A percentile compares a stretch with the other conserved stretches of the same genome.
Conservation (phyloP, 192 early-diverging fungal genomes). For the Phlyctochytrium bullatum region DNA sequence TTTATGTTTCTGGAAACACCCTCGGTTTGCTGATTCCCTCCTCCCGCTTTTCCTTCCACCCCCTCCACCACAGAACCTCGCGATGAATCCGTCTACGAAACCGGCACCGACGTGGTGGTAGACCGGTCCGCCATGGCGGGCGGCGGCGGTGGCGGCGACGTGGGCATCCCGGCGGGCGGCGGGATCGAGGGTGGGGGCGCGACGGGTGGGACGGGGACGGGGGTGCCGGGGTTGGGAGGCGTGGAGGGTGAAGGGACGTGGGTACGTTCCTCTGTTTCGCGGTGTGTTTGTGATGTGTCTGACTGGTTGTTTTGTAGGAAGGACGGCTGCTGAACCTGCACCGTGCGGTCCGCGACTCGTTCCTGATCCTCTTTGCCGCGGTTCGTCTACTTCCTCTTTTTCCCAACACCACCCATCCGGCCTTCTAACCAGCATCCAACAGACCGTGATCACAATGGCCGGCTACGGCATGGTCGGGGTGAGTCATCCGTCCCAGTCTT, state of each 20-base stretch:
- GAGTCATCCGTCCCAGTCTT: no score
- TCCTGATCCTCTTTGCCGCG: neutral
- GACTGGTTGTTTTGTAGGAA: neutral
- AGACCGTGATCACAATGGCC: neutral
- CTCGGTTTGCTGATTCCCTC: no score
- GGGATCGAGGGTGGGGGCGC: no score
- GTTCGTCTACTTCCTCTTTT: neutral
- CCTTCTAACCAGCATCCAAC: neutral
- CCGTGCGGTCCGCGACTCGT: neutral
- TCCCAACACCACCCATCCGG: neutral
- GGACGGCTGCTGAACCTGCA: neutral
- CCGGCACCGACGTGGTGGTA: neutral
- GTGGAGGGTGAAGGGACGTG: neutral
- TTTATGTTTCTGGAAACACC: neutral
- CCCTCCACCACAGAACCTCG: neutral
- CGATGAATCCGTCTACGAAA: neutral
- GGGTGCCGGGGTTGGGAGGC: neutral
- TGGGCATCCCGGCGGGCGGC: no score
- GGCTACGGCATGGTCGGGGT: neutral
- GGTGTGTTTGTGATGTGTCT: neutral
- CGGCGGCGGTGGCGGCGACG: no score
- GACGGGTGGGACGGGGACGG: no score
- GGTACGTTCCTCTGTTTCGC: neutral
- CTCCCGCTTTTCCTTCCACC: no score
- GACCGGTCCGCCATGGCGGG: neutral